Conservation (phyloP, 257 asterid genomes). For the Coffea canephora region DNA sequence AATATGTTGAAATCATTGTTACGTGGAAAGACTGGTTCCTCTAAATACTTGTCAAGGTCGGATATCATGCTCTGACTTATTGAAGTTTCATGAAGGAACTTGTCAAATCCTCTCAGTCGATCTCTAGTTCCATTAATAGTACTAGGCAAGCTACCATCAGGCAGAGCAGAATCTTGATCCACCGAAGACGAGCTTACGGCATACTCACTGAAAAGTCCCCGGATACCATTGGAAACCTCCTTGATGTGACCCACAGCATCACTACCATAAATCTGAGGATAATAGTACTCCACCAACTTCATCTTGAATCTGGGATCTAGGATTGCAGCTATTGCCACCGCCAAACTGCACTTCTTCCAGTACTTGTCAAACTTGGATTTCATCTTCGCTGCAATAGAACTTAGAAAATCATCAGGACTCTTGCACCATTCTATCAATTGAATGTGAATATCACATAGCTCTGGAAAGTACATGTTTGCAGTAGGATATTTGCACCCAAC, state of each 20-base stretch:
- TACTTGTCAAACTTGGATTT: constrained; percentile 71
- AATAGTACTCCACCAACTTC: constrained; percentile 89
- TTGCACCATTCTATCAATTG: constrained; percentile 84
- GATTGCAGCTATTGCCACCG: constrained; percentile 73
- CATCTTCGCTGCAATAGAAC: constrained; percentile 70
- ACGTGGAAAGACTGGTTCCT: constrained; percentile 91
- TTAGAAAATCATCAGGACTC: constrained; percentile 70
- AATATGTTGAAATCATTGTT: constrained; percentile 74
- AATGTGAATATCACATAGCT: constrained; percentile 77
- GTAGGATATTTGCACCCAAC: constrained; percentile 57
- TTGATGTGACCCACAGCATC: constrained; percentile 56
- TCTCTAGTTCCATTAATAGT: constrained; percentile 57
- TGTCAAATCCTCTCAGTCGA: constrained; percentile 87
- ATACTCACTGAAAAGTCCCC: constrained; percentile 74
- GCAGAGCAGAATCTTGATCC: constrained; percentile 45
- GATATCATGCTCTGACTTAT: constrained; percentile 63
- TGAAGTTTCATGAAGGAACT: constrained; percentile 75
- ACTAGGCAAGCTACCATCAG: constrained; percentile 43
- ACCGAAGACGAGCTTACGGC: constrained; percentile 48
- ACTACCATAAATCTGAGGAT: constrained; percentile 57
- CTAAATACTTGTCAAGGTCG: constrained; percentile 82
- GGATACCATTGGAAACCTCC: constrained; percentile 60
- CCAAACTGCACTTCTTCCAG: constrained; percentile 80
- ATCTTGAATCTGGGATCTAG: constrained; percentile 93
- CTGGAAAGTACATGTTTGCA: constrained; percentile 73